phyloP scores from a whole-genome alignment of 2,329 filamentous ascomycete species.

The Sclerotinia minor region DNA sequence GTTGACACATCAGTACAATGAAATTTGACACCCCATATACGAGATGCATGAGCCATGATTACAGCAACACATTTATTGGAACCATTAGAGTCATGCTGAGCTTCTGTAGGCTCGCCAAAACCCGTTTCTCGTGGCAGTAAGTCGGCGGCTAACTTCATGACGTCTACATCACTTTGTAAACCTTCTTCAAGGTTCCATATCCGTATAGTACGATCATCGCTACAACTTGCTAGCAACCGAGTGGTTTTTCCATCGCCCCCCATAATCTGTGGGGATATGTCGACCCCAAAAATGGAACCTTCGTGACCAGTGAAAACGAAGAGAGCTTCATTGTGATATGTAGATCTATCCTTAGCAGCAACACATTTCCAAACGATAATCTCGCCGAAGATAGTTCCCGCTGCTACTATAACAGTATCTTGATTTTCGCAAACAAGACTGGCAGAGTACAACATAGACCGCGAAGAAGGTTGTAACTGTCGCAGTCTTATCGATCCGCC shows the following conservation, averaged over 20 bases:
- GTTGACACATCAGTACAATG: constrained; percentile 39
- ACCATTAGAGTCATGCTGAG: constrained; percentile 38
- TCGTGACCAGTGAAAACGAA: constrained; percentile 70
- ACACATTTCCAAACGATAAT: constrained; percentile 83
- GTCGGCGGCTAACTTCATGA: constrained; percentile 3
- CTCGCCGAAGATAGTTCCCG: constrained; percentile 92
- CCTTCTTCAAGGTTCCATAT: constrained; percentile 70
- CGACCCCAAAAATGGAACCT: constrained; percentile 89
- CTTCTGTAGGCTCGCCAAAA: constrained; percentile 52
- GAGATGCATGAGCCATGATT: constrained; percentile 81
- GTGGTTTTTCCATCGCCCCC: constrained; percentile 45
- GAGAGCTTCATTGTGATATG: constrained; percentile 47
- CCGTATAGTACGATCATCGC: constrained; percentile 86
- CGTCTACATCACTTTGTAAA: constrained; percentile 10
- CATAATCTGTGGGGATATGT: constrained; percentile 63
- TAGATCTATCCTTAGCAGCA: constrained; percentile 35
- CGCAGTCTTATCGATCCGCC: constrained; percentile 46
- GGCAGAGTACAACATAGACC: constrained; percentile 86
- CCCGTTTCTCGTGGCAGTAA: constrained; percentile 55
- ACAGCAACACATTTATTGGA: constrained; percentile 60
- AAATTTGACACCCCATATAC: constrained; percentile 87
- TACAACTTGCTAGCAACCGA: constrained; percentile 84
- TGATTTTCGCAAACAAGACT: constrained; percentile 63
- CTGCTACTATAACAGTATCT: constrained; percentile 69
- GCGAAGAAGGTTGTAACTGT: constrained; percentile 62